Conservation (phyloP, 371 early-diverging fungal genomes). For the Mortierella sp. region DNA sequence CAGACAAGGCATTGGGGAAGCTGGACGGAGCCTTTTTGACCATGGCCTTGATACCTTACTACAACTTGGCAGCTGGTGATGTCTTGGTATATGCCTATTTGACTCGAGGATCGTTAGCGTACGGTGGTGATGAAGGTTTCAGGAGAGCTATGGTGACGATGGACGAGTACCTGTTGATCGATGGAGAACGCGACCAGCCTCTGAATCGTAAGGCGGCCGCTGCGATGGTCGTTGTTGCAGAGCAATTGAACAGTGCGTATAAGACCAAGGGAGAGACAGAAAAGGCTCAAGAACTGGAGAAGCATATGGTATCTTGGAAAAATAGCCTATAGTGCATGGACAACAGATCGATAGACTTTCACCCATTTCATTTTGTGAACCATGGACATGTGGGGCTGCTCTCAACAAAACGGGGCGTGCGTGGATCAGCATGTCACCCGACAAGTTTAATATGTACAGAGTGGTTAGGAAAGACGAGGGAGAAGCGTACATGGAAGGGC, state of each 20-base stretch:
- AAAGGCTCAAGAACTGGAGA: conserved; percentile 33
- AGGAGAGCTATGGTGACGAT: conserved; percentile 43
- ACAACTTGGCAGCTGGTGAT: conserved; percentile 40
- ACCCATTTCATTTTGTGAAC: too few relatives aligned
- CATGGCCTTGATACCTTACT: conserved; percentile 52
- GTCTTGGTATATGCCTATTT: conserved; percentile 35
- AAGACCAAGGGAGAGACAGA: conserved; percentile 23
- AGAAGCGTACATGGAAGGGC: too few relatives aligned
- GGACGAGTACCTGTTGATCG: conserved; percentile 50
- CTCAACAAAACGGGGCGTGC: too few relatives aligned
- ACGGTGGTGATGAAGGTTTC: conserved; percentile 44
- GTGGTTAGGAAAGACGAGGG: too few relatives aligned
- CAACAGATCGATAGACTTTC: too few relatives aligned
- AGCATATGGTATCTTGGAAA: conserved; percentile 31
- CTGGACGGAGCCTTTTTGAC: conserved; percentile 51
- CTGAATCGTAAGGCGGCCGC: conserved; percentile 40
- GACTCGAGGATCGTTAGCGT: conserved; percentile 40
- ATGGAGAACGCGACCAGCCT: conserved; percentile 38
- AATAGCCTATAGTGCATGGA: conserved; percentile 6
- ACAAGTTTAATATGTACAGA: too few relatives aligned
- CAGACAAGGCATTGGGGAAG: conserved; percentile 34
- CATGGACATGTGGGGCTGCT: too few relatives aligned
- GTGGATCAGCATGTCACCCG: too few relatives aligned
- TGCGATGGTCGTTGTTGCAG: conserved; percentile 39
- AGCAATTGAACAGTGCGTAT: conserved; percentile 27